Base-by-base conservation (phyloP, 768 basidiomycete genomes). In the Coprinopsis cinerea region DNA sequence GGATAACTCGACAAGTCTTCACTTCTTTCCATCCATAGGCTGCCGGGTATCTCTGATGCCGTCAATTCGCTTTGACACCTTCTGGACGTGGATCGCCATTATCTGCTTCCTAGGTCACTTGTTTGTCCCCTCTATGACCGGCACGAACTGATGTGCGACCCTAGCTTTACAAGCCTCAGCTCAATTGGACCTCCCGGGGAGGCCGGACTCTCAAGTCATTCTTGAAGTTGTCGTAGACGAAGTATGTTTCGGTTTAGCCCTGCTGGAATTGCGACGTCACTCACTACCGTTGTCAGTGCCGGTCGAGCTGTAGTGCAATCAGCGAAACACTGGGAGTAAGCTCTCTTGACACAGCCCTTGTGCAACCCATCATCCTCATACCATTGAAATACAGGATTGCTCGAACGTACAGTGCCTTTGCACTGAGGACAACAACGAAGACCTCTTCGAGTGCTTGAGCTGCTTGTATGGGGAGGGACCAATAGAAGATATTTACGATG, bases 381-480 rank as follows among this genome's bases (percentile, higher is more conserved):
- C 36, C 36, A 39, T 39, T 39, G 10, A n/a, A n/a, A n/a, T n/a
- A 34, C 27, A 49, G 36, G 17, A 23, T 41, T 49, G 48, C 27
- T 6, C 25, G 3, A 30, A 49, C n/a, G 6, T 40, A n/a, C 24
- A 49, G 18, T 49, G 48, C 26, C 39, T 49, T 13, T 49, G 48
- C 26, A 49, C 20, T 0, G 9, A 22, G 14, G 24, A 20, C 24
- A 49, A 28, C 26, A 49, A 49, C 27, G 24, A 25, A 17, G 37
- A 23, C 1, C 27, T 49, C 7, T 28, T 35, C 11, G 23, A 10
- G 37, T 49, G 48, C 26, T 15, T 49, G 17, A 20, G 26, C 6
- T 49, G 48, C 18, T 39, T 49, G 11, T 49, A 49, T 26, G 2
- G 22, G 17, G 48, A 40, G 13, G 48, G 26, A 15, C 48, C 48